These are phyloP conservation scores for Scutellaria barbata DNA, from an alignment of 257 asterid species.

Conservation along the genomic window DNA sequence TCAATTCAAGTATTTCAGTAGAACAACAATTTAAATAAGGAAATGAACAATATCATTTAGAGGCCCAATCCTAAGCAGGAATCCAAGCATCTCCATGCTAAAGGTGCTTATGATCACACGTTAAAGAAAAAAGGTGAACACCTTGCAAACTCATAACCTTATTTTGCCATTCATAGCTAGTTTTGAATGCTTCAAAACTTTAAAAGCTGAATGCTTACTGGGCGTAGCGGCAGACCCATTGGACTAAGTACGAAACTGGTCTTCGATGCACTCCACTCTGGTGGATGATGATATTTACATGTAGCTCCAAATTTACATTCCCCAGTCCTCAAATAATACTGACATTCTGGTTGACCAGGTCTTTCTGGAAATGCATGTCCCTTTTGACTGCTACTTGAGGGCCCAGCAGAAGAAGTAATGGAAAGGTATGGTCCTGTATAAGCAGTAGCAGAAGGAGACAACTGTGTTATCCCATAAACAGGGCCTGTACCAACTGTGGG, in stretches of 20 bases:
- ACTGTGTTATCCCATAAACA: conserved; percentile 64
- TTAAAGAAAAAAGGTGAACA: not conserved
- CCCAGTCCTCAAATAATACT: conserved; percentile 79
- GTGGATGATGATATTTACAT: conserved; percentile 93
- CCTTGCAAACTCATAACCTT: not conserved
- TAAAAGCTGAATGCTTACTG: conserved; percentile 53
- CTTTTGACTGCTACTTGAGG: conserved; percentile 65
- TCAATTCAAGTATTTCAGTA: too few relatives aligned
- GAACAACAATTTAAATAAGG: not conserved
- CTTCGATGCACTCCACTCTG: conserved; percentile 62
- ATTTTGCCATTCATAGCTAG: not conserved
- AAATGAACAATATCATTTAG: not conserved
- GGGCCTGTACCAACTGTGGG: conserved; percentile 63
- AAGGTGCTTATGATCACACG: not conserved
- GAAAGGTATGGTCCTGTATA: conserved; percentile 74
- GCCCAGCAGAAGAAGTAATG: conserved; percentile 63
- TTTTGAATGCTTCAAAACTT: conserved; percentile 15
- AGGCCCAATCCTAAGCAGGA: not conserved
- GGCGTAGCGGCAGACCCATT: conserved; percentile 90
- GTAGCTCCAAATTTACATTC: conserved; percentile 86
- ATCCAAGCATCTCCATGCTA: conserved; percentile 1
- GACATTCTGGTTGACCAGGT: conserved; percentile 91
- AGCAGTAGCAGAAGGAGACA: conserved; percentile 82
- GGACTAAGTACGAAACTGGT: conserved; percentile 69
- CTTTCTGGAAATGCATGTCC: conserved; percentile 78